phyloP scores from a whole-genome alignment of 805 yeast species.

The Candida argentea region DNA sequence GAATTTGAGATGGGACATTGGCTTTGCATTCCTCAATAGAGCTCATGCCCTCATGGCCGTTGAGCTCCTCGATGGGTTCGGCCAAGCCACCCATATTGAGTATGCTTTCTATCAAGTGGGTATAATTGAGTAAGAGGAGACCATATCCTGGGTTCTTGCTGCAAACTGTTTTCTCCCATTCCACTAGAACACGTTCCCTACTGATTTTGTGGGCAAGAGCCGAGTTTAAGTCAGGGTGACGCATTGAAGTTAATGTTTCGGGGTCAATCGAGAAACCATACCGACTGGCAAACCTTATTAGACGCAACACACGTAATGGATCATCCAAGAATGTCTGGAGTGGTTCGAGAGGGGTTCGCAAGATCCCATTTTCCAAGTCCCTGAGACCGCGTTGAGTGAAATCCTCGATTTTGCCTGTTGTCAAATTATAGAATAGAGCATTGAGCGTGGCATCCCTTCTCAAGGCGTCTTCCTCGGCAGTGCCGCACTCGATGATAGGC shows the following conservation, averaged over 20 bases:
- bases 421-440: conserved; percentile 81
- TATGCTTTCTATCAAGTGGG: conserved; percentile 46
- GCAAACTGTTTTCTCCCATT: conserved; percentile 66
- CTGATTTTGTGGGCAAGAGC: conserved; percentile 69
- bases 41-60: conserved; percentile 7
- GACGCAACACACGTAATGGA: conserved; percentile 80
- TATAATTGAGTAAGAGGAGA: conserved; percentile 43
- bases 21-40: conserved; percentile 8
- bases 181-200: conserved; percentile 83
- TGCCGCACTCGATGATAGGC: conserved; percentile 78
- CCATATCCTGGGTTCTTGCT: conserved; percentile 58
- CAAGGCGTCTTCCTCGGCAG: conserved; percentile 83
- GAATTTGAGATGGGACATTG: conserved; percentile 9
- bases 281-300: conserved; percentile 78
- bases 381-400: conserved; percentile 65
- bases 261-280: conserved; percentile 58
- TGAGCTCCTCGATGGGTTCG: conserved; percentile 9
- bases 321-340: conserved; percentile 83
- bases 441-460: conserved; percentile 94
- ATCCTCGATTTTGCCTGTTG: conserved; percentile 66
- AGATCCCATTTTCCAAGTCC: conserved; percentile 59
- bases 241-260: conserved; percentile 58
- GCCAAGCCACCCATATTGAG: conserved; percentile 31
- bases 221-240: conserved; percentile 39
- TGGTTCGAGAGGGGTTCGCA: conserved; percentile 86